Percentiles rank a stretch among this genome's conserved stretches.
Conservation (phyloP, 164 flowering plant genomes). For the Tinospora cordifolia region DNA sequence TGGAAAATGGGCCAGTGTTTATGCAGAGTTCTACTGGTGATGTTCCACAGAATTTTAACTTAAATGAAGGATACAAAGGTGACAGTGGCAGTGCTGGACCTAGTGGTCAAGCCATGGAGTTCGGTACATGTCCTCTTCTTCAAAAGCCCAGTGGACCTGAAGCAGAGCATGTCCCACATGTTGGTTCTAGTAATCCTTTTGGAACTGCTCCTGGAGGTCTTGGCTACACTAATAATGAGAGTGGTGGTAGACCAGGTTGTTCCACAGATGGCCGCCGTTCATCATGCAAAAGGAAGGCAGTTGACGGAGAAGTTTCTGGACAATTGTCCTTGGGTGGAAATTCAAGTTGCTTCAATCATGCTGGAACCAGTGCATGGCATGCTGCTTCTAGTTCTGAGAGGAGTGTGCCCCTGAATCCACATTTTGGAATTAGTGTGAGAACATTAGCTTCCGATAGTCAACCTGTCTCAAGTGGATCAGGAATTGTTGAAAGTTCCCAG, state of each 20-base stretch:
- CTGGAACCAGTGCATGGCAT: slow-evolving; percentile 44
- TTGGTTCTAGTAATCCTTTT: slow-evolving; percentile 36
- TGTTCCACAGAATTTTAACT: slow-evolving; percentile 22
- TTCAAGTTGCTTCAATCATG: slow-evolving; percentile 28
- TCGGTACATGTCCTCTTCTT: slow-evolving; percentile 17
- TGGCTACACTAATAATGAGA: slow-evolving; percentile 35
- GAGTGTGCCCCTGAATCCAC: slow-evolving; percentile 32
- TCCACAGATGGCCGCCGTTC: slow-evolving; percentile 52
- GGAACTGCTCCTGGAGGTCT: slow-evolving; percentile 32
- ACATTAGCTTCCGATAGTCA: slow-evolving; percentile 22
- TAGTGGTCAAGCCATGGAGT: slow-evolving; percentile 28
- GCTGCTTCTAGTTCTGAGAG: slow-evolving; percentile 23
- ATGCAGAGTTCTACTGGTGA: slow-evolving; percentile 29
- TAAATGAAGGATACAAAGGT: slow-evolving; percentile 26
- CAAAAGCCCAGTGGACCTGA: slow-evolving; percentile 30
- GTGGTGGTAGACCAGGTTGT: slow-evolving; percentile 44
- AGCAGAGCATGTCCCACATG: slow-evolving; percentile 25
- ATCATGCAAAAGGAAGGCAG: slow-evolving; percentile 66
- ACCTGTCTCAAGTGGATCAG: slow-evolving; percentile 21
- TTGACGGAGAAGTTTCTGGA: slow-evolving; percentile 55
- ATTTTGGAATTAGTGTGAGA: slow-evolving; percentile 31
- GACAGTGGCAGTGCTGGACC: slow-evolving; percentile 18
- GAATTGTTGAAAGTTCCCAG: neutral
- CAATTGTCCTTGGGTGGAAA: slow-evolving; percentile 51
- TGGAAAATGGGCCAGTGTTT: slow-evolving; percentile 22